Evolutionary conservation across 225 moss, liverwort and hornwort species (phyloP), one percentile per base, ranked within the genome.

Genomic region (Straminergon stramineum): DNA sequence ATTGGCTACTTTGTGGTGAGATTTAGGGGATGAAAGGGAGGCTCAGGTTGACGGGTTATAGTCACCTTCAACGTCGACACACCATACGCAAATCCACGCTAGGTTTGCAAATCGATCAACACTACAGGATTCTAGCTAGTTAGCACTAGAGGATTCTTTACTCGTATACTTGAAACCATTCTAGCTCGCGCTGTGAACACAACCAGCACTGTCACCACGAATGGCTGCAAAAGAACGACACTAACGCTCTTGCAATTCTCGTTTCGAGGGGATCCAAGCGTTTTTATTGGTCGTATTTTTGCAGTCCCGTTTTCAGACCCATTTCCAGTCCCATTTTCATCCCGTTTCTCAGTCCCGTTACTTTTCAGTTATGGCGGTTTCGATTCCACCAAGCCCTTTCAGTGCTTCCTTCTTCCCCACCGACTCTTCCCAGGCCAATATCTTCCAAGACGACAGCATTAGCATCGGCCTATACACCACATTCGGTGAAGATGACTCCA

Each of bases 191-290:
- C 41, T 52, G 76, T 64, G 45, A 82, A 43, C 61, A 13, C 62
- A 82, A 82, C 21, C 81, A 20, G 62, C 81, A 20, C 82, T 63
- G 48, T 63, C 63, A 34, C 48, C 18, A 62, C 84, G 80, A 84
- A 92, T 92, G 92, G 92, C 89, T 75, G 92, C 87, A 34, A 56
- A 89, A 48, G 92, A 89, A 69, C 74, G 92, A 84, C 84, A 91
- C 34, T 88, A 56, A 74, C 20, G 63, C 81, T 81, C 60, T 30
- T 37, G 67, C 45, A 55, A 65, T 27, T 84, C 70, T 24, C 17
- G 56, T 17, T 80, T 80, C 60, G n/a, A 41, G 41, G 18, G 66
- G 57, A 66, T 73, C 12, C 48, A 60, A 37, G 28, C 37, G 58
- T 81, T 45, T 60, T 17, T 41, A 66, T 78, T 15, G 1, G 78